Conservation (phyloP, 1,139 yeast species). For the Yamadazyma songkhlaensis region DNA sequence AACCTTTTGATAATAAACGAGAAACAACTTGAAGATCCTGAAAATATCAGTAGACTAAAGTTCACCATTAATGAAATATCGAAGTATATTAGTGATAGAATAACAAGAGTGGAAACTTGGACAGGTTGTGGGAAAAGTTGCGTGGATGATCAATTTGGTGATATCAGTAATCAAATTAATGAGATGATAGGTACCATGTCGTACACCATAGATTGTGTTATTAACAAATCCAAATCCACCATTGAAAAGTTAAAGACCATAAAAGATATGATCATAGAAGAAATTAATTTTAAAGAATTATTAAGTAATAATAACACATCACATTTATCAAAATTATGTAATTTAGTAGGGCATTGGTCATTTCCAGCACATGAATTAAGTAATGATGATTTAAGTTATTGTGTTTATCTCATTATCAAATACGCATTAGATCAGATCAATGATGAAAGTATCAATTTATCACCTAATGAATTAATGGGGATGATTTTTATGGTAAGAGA, state of each 20-base stretch:
- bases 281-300: constrained; percentile 37
- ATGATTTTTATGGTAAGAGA: constrained; percentile 66
- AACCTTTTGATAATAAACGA: constrained; percentile 32
- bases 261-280: constrained; percentile 29
- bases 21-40: constrained; percentile 5
- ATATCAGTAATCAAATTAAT: constrained; percentile 13
- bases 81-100: constrained; percentile 32
- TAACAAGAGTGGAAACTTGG: constrained; percentile 55
- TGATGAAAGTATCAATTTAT: constrained; percentile 21
- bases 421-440: constrained; percentile 40
- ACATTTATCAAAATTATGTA: constrained; percentile 31
- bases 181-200: constrained; percentile 36
- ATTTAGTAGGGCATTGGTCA: constrained; percentile 48
- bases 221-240: constrained; percentile 23
- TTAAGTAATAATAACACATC: constrained; percentile 22
- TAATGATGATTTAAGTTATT: constrained; percentile 66
- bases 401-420: constrained; percentile 56
- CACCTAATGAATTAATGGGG: constrained; percentile 46
- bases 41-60: constrained; percentile 19
- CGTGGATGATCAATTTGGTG: constrained; percentile 19
- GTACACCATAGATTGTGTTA: constrained; percentile 22
- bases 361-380: constrained; percentile 68
- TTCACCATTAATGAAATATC: constrained; percentile 26
- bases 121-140: constrained; percentile 36
- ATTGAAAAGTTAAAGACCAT: constrained; percentile 21